A percentile compares a stretch with the other conserved stretches of the same genome.
These are phyloP conservation scores for Tremellales sp. DNA, from an alignment of 1,284 basidiomycete genomes.

Conservation along the genomic window DNA sequence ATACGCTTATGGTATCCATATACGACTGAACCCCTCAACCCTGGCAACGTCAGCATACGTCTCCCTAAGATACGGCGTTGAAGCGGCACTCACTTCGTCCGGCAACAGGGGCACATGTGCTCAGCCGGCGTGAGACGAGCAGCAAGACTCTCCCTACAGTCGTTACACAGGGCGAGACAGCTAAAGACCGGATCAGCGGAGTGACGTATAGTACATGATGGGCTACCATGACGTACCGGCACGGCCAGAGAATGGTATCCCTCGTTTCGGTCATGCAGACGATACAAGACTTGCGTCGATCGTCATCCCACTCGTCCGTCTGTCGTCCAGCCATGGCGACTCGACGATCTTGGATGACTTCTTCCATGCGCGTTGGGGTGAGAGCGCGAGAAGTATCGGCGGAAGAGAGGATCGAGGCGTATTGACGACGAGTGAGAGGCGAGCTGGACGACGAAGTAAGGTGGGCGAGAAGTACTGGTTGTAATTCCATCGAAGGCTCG, in stretches of 20 bases:
- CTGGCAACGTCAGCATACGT: constrained; percentile 10
- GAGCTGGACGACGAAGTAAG: constrained; percentile 30
- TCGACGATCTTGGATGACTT: constrained; percentile 19
- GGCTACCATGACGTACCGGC: constrained; percentile 26
- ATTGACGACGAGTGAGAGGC: constrained; percentile 43
- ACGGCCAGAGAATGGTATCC: constrained; percentile 47
- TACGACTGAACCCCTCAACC: constrained; percentile 42
- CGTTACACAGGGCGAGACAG: constrained; percentile 44
- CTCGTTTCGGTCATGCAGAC: constrained; percentile 44
- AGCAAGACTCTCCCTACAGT: constrained; percentile 45
- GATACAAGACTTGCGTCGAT: constrained; percentile 36
- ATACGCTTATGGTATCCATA: constrained; percentile 41
- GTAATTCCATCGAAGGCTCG: constrained; percentile 18
- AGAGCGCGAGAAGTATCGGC: constrained; percentile 3
- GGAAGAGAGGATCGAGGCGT: constrained; percentile 27
- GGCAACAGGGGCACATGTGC: constrained; percentile 43
- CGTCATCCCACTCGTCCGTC: constrained; percentile 41
- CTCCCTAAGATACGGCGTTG: not conserved
- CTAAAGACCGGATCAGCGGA: constrained; percentile 10
- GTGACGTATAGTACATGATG: not conserved
- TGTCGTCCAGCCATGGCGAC: constrained; percentile 5
- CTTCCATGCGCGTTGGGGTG: constrained; percentile 8
- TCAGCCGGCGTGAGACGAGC: constrained; percentile 35
- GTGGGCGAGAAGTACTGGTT: constrained; percentile 46
- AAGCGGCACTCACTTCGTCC: constrained; percentile 22